Evolutionary conservation across 306 rosid genomes (phyloP).

Genomic region (Prunus mongolica): DNA sequence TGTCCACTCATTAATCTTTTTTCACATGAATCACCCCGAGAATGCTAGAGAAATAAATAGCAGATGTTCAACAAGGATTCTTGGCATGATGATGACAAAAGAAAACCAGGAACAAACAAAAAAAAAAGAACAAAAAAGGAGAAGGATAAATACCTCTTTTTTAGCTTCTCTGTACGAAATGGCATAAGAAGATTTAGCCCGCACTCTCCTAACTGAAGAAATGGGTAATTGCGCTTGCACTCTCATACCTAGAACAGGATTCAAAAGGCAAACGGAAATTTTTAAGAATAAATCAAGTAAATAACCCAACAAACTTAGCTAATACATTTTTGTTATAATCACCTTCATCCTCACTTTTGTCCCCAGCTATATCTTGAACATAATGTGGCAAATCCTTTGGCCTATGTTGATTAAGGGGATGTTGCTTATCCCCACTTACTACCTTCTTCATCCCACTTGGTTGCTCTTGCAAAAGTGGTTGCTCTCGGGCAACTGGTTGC

Average conservation of each 20-base stretch:
- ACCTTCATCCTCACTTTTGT: conserved; percentile 49
- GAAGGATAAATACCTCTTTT: conserved; percentile 37
- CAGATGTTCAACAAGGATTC: conserved; percentile 7
- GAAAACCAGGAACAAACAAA: neutral
- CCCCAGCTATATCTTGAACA: conserved; percentile 28
- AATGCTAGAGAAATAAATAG: conserved; percentile 38
- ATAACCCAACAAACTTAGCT: conserved; percentile 45
- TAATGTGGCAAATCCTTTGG: conserved; percentile 28
- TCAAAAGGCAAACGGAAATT: conserved; percentile 33
- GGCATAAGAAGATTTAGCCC: conserved; percentile 31
- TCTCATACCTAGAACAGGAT: conserved; percentile 55
- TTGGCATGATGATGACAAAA: conserved; percentile 14
- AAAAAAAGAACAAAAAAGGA: neutral
- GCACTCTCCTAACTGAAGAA: conserved; percentile 37
- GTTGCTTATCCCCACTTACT: conserved; percentile 19
- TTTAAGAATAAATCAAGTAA: conserved; percentile 48
- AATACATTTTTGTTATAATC: conserved; percentile 27
- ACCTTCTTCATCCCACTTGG: conserved; percentile 45
- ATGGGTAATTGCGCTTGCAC: conserved; percentile 30
- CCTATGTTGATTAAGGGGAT: conserved; percentile 33
- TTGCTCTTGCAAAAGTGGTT: conserved; percentile 39
- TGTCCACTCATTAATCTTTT: conserved; percentile 18
- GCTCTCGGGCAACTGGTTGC: conserved; percentile 38
- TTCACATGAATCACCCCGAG: conserved; percentile 31
- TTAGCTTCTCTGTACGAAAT: conserved; percentile 36